phyloP scores from a whole-genome alignment of 352 stramenopile genomes.

The Pythium pyrilobum region DNA sequence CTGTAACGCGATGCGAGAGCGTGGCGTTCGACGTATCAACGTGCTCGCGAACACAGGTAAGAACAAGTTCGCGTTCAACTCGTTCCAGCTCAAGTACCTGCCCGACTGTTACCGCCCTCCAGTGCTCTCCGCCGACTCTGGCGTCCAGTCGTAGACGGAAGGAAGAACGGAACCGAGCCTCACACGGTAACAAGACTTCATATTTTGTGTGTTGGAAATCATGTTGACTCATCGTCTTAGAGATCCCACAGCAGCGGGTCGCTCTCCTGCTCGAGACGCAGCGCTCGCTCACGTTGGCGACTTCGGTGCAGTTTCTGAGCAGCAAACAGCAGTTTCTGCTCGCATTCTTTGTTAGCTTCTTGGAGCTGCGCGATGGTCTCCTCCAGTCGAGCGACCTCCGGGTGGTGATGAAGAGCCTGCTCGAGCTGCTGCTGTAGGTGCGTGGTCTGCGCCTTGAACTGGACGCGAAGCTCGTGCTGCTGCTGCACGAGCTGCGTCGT shows the following conservation, averaged over 20 bases:
- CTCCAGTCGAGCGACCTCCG: slow-evolving; percentile 38
- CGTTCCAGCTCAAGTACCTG: slow-evolving; percentile 96
- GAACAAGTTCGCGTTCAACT: slow-evolving; percentile 96
- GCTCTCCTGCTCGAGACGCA: slow-evolving; percentile 43
- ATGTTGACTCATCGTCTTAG: too few species aligned
- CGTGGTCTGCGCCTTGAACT: slow-evolving; percentile 37
- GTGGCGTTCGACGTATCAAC: slow-evolving; percentile 77
- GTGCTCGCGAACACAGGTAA: slow-evolving; percentile 85
- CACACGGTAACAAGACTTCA: too few species aligned
- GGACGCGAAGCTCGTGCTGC: slow-evolving; percentile 56
- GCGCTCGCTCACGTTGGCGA: slow-evolving; percentile 57
- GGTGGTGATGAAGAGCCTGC: slow-evolving; percentile 37
- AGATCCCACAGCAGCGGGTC: slow-evolving; percentile 63
- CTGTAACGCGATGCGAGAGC: slow-evolving; percentile 82
- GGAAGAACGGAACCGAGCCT: neutral
- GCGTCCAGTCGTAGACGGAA: slow-evolving; percentile 55
- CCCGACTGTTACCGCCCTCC: slow-evolving; percentile 91
- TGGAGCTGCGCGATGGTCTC: slow-evolving; percentile 36
- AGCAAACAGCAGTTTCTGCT: slow-evolving; percentile 65
- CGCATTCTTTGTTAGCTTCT: slow-evolving; percentile 32
- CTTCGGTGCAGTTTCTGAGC: slow-evolving; percentile 72
- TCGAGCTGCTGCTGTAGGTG: slow-evolving; percentile 43
- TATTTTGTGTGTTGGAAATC: too few species aligned
- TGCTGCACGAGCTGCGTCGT: slow-evolving; percentile 60
- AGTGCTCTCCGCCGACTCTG: slow-evolving; percentile 68